Evolutionary conservation across 1,284 basidiomycete species (phyloP), one percentile per base, ranked within the genome.

Genomic region (Puccinia horiana): DNA sequence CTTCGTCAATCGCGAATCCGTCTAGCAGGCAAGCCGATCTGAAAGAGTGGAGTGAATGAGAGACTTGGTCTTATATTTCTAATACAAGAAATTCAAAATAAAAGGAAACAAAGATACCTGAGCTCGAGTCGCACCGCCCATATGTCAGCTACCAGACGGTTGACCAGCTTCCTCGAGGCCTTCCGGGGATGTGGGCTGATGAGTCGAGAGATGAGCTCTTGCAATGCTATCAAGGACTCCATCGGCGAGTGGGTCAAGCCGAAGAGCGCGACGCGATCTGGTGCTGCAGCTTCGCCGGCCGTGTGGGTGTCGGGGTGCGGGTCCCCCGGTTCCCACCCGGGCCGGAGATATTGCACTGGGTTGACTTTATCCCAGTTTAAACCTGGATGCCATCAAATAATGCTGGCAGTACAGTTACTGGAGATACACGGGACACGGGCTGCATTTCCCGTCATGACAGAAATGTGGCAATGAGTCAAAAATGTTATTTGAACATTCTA

Each of bases 21-120:
- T 73, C 70, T 16, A 73, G 32, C 40, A 73, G 32, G 42, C 70
- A 73, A 73, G 70, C 70, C 49, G 16, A 73, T 49, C 70, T 73
- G 26, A 23, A 73, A 73, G 23, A 73, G 65, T 49, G 2, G 32
- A 73, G 29, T 29, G 42, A 29, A 73, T 18, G 18, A 49, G 23
- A 52, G 44, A 29, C 16, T 52, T 20, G 8, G 6, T 5, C 29
- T 61, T 14, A 42, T 20, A 23, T 40, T 47, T 26, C 14, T n/a
- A 70, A 70, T 4, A 52, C 29, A 49, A 52, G 6, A 42, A 40
- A 23, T 40, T 47, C 26, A 42, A 47, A 70, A 70, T 4, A 52
- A 49, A 49, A 52, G 6, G 69, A n/a, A 72, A 12, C n/a, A 47
- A 47, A 49, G 14, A 29, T 5, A 73, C 70, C 70, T 73, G 3